These are phyloP conservation scores for Triadica sebifera DNA, from an alignment of 345 rosid species.

Conservation along the genomic window DNA sequence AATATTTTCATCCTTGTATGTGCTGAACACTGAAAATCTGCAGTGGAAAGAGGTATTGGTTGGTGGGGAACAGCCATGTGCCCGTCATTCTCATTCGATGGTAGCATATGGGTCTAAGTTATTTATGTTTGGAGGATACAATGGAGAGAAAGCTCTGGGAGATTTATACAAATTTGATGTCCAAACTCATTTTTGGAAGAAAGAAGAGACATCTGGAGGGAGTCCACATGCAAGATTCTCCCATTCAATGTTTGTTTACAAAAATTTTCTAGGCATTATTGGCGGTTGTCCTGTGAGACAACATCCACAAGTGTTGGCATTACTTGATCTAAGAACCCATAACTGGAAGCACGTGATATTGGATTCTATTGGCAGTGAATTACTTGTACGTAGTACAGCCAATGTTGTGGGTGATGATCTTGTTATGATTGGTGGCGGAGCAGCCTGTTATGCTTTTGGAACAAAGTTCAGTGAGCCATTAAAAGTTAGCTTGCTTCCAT, in stretches of 20 bases:
- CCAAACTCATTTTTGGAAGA: constrained; percentile 52
- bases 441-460: constrained; percentile 97
- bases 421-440: constrained; percentile 83
- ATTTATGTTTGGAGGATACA: constrained; percentile 77
- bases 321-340: constrained; percentile 53
- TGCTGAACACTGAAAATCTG: constrained; percentile 49
- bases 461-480: constrained; percentile 82
- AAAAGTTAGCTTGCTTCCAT: constrained; percentile 55
- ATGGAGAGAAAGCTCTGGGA: constrained; percentile 69
- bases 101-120: constrained; percentile 57
- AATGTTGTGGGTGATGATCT: constrained; percentile 71
- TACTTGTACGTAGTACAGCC: constrained; percentile 73
- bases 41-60: constrained; percentile 59
- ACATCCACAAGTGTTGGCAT: constrained; percentile 62
- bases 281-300: constrained; percentile 91
- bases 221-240: constrained; percentile 83
- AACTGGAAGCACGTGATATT: constrained; percentile 66
- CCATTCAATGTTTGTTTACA: constrained; percentile 78
- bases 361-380: constrained; percentile 54
- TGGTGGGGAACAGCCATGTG: constrained; percentile 64
- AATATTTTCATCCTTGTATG: constrained; percentile 54
- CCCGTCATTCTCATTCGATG: constrained; percentile 90
- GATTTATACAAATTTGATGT: constrained; percentile 79
- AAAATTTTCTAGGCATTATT: constrained; percentile 62
- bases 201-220: constrained; percentile 64